phyloP scores from a whole-genome alignment of 2,329 filamentous ascomycete species.

The Fusarium agapanthi region DNA sequence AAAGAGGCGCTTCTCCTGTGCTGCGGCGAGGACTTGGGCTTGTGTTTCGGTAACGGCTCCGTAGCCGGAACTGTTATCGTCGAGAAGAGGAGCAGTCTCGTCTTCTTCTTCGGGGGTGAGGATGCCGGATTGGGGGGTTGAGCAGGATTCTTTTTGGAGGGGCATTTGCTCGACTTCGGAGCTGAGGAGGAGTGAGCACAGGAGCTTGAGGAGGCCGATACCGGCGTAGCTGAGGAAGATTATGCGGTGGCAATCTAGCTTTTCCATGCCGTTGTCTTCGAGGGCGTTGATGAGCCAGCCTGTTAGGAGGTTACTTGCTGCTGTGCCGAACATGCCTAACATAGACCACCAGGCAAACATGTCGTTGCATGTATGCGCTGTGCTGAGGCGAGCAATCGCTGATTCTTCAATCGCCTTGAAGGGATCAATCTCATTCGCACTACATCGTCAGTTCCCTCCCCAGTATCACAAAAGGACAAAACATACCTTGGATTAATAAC shows the following conservation, averaged over 20 bases:
- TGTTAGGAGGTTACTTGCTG: constrained; percentile 30
- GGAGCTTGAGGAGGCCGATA: constrained; percentile 24
- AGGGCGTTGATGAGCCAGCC: constrained; percentile 32
- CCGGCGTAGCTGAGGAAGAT: constrained; percentile 30
- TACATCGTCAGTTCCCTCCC: background rate
- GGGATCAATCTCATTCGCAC: constrained; percentile 39
- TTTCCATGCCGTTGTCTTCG: constrained; percentile 6
- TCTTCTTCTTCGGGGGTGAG: background rate
- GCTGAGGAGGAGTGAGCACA: constrained; percentile 21
- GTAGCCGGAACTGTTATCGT: background rate
- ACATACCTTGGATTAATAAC: constrained; percentile 36
- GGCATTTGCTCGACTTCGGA: constrained; percentile 21
- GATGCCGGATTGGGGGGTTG: background rate
- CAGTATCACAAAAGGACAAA: background rate
- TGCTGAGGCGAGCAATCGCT: constrained; percentile 32
- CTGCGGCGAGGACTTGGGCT: background rate
- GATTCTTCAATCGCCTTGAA: constrained; percentile 39
- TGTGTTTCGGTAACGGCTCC: constrained; percentile 2
- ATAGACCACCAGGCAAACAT: constrained; percentile 40
- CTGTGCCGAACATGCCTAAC: constrained; percentile 37
- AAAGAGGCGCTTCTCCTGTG: constrained; percentile 14
- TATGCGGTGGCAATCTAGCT: constrained; percentile 19
- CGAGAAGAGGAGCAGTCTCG: constrained; percentile 24
- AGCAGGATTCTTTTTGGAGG: constrained; percentile 7
- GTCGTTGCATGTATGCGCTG: constrained; percentile 31